phyloP scores from a whole-genome alignment of 2,329 filamentous ascomycete species.

The Pseudogymnoascus sp. region DNA sequence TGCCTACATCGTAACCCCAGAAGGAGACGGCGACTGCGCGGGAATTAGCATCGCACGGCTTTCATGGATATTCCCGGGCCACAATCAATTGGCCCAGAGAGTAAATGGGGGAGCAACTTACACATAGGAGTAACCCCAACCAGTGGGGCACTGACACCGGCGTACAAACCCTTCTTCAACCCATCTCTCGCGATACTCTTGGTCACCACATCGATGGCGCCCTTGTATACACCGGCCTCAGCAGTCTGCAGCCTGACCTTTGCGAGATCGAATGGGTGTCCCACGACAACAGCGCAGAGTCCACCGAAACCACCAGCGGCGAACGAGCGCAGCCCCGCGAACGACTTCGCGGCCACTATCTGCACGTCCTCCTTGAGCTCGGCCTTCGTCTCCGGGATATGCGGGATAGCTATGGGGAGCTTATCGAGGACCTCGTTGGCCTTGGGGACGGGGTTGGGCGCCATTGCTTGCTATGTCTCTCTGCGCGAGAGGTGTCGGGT shows the following conservation, averaged over 20 bases:
- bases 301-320: slow-evolving; percentile 88
- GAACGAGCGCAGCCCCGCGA: slow-evolving; percentile 68
- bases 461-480: neutral
- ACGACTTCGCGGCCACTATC: slow-evolving; percentile 22
- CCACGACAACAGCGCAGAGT: slow-evolving; percentile 85
- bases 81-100: neutral
- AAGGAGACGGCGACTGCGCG: slow-evolving; percentile 58
- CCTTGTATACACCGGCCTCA: slow-evolving; percentile 83
- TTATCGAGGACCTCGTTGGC: slow-evolving; percentile 1
- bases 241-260: slow-evolving; percentile 97
- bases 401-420: slow-evolving; percentile 17
- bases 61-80: neutral
- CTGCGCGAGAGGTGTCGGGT: slow-evolving; percentile 1
- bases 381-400: slow-evolving; percentile 26
- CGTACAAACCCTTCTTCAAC: slow-evolving; percentile 72
- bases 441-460: neutral
- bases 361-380: slow-evolving; percentile 24
- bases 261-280: slow-evolving; percentile 95
- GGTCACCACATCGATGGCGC: slow-evolving; percentile 83
- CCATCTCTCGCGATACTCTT: slow-evolving; percentile 86
- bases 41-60: slow-evolving; percentile 8
- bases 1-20: slow-evolving; percentile 93
- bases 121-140: slow-evolving; percentile 98
- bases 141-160: slow-evolving; percentile 90
- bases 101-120: slow-evolving; percentile 42